These are phyloP conservation scores for Fusarium sp. DNA, from an alignment of 2,329 filamentous ascomycete species.

Conservation along the genomic window DNA sequence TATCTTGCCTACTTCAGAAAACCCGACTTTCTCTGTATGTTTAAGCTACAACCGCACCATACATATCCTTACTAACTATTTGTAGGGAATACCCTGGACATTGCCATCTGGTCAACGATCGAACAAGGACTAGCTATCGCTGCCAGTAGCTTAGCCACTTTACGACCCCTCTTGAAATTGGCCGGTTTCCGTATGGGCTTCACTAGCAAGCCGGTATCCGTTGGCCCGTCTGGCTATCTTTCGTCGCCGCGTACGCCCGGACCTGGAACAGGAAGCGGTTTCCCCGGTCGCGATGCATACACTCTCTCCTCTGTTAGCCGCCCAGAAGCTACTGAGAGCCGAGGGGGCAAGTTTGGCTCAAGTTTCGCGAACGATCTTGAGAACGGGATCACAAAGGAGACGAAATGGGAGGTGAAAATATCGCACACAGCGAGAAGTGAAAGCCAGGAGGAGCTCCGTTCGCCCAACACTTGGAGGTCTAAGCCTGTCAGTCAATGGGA, in stretches of 20 bases:
- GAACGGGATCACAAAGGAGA: constrained; percentile 25
- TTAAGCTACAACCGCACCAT: fast-evolving
- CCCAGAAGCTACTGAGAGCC: neutral
- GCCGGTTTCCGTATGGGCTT: constrained; percentile 26
- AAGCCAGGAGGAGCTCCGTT: constrained; percentile 38
- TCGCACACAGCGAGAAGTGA: constrained; percentile 22
- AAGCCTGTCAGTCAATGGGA: neutral
- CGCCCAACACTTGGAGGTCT: constrained; percentile 8
- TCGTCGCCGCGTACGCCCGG: constrained; percentile 16
- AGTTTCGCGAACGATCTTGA: constrained; percentile 1
- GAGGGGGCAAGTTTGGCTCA: neutral
- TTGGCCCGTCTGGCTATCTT: constrained; percentile 27
- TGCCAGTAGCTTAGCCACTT: constrained; percentile 58
- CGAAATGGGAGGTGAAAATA: constrained; percentile 32
- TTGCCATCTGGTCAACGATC: constrained; percentile 61
- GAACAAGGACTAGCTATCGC: constrained; percentile 61
- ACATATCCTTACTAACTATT: neutral
- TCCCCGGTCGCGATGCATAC: constrained; percentile 23
- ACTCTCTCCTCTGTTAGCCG: constrained; percentile 32
- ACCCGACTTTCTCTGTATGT: constrained; percentile 57
- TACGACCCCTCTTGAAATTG: constrained; percentile 56
- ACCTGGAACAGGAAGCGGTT: constrained; percentile 33
- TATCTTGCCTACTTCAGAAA: constrained; percentile 52
- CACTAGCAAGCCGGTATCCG: constrained; percentile 32
- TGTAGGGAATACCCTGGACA: constrained; percentile 53